Base-by-base conservation (phyloP, 2,329 filamentous ascomycete species). In the Aspergillus aculeatinus region DNA sequence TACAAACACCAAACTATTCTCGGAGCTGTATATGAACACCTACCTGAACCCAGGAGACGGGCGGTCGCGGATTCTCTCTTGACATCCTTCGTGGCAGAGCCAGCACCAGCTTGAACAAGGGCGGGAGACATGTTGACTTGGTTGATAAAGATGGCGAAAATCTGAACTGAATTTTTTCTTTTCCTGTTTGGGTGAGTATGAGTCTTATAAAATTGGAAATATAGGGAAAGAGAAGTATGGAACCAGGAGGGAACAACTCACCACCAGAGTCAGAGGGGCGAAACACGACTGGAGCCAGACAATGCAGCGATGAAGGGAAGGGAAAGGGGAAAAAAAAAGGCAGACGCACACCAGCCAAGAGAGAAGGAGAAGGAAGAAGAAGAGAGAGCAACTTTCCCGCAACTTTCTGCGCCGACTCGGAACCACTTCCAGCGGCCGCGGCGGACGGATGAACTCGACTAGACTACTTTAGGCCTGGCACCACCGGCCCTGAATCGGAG, bases 51-150 rank as follows among this genome's bases (percentile, higher is more conserved):
- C 67, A 97, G 82, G 67, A 99, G 81, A 79, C 95, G 87, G 70
- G 95, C 95, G 74, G 89, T 76, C 71, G 91, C 92, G 60, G 93
- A 96, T 83, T 99, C 95, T 80, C 85, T 92, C 84, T 96, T 89
- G 71, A 83, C 82, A 72, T 86, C 83, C 72, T 83, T 87, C 48
- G 85, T 81, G 57, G 85, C 77, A 61, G 79, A 73, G 58, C 76
- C 75, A 64, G 74, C 70, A 63, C 73, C 73, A 60, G 72, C 63
- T 54, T 71, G 71, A 63, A 60, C 70, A 57, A 75, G 60, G 63
- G 73, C 70, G 62, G 88, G 86, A 74, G 88, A 89, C 87, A 90
- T 78, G 51, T 68, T 72, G 60, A 58, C 47, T 58, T 50, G 49
- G 48, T 9, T 50, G 27, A 49, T 35, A 31, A 35, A 10, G 10